Base-by-base conservation (phyloP, 192 early-diverging fungal species). In the Entomortierella lignicola region DNA sequence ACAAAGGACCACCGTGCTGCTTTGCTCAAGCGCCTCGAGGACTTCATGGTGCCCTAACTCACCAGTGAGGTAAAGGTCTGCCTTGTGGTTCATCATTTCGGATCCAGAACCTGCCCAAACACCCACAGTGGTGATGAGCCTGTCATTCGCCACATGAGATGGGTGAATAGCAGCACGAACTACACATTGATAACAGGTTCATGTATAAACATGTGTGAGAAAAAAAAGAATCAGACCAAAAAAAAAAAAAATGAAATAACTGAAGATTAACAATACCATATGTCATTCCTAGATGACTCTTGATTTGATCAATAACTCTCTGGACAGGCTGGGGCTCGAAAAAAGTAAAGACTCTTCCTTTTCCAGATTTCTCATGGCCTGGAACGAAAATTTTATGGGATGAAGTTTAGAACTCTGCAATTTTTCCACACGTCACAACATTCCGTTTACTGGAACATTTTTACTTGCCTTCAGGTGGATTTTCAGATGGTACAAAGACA, bases 31-130 rank as follows among this genome's bases (percentile, higher is more conserved):
- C 15, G 94, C 93, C 27, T 89, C 93, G n/a, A 99, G 86, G 6
- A 96, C 90, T 47, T 96, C 95, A 56, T 99, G 97, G 70, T 99
- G 97, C 17, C 90, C 90, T 91, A 99, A 95, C 86, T 99, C 97
- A 17, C 96, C 97, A 10, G 97, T 96, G 34, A 95, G 88, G 68
- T 90, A 95, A 29, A 99, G 67, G 77, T 97, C 96, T 4, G 94
- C 91, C 18, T 77, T 72, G 26, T 72, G 66, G 51, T 55, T 68
- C 63, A 72, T 42, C 42, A 82, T 68, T 27, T 69, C 67, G 43
- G 44, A 77, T 55, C 91, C 92, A 2, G 96, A 95, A 15, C 97
- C 97, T 10, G 96, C 96, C 85, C 97, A 99, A 43, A 98, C 94
- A 11, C 93, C 97, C 32, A 98, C 86, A 4, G 89, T 91, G 42